These are phyloP conservation scores for Cubamyces sp. DNA, from an alignment of 768 basidiomycete species.

Conservation along the genomic window DNA sequence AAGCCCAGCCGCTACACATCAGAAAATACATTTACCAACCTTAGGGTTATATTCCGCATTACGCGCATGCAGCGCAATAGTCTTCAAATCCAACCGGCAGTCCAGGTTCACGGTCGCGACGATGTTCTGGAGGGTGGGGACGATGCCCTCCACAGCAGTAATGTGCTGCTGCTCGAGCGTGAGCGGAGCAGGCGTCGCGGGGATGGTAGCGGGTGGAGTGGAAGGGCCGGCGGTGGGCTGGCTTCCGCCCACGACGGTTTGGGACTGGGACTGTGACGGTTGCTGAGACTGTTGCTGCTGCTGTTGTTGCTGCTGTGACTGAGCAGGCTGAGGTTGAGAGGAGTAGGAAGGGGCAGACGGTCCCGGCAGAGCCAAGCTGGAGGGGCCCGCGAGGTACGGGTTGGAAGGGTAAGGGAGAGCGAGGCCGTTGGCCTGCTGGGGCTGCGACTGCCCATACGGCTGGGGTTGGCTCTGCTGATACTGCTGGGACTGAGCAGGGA, in stretches of 20 bases:
- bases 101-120: slow-evolving; percentile 99
- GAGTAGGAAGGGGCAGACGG: slow-evolving; percentile 54
- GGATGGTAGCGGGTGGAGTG: slow-evolving; percentile 54
- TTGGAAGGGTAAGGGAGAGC: slow-evolving; percentile 53
- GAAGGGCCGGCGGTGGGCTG: slow-evolving; percentile 59
- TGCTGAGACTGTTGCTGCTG: slow-evolving; percentile 29
- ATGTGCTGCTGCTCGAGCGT: slow-evolving; percentile 94
- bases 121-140: slow-evolving; percentile 99
- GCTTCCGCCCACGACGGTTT: slow-evolving; percentile 31
- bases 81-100: slow-evolving; percentile 96
- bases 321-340: slow-evolving; percentile 21
- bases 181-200: slow-evolving; percentile 71
- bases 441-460: slow-evolving; percentile 46
- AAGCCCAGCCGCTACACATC: slow-evolving; percentile 60
- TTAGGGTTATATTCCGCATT: slow-evolving; percentile 99
- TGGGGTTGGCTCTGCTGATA: slow-evolving; percentile 48
- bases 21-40: slow-evolving; percentile 70
- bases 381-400: slow-evolving; percentile 48
- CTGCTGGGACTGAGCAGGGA: slow-evolving; percentile 38
- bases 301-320: slow-evolving; percentile 29
- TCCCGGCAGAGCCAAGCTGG: slow-evolving; percentile 55
- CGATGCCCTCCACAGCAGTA: slow-evolving; percentile 96
- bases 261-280: slow-evolving; percentile 36
- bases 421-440: slow-evolving; percentile 50
- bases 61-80: slow-evolving; percentile 95